Conservation (phyloP, 345 rosid species). For the Nasturtium officinale region DNA sequence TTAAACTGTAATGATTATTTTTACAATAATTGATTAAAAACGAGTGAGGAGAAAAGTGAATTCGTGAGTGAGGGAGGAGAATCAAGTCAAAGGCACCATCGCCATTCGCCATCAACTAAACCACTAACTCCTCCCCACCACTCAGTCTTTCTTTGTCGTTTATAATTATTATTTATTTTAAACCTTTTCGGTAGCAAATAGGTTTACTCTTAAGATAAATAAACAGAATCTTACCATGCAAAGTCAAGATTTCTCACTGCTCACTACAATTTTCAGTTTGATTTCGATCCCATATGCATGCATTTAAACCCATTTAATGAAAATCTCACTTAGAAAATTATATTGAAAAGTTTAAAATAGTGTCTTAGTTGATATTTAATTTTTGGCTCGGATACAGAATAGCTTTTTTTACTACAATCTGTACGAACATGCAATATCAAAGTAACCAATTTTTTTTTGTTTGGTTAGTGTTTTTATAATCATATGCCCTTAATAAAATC, state of each 20-base stretch:
- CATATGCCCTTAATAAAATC: background rate
- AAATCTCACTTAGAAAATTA: background rate
- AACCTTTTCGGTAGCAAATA: constrained; percentile 3
- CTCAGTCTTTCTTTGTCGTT: constrained; percentile 39
- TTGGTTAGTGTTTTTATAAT: background rate
- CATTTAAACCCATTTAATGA: background rate
- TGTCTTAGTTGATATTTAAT: background rate
- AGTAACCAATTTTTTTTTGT: background rate
- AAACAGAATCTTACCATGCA: background rate
- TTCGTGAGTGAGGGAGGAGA: constrained; percentile 24
- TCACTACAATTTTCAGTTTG: background rate
- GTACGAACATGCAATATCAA: background rate
- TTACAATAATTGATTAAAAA: constrained; percentile 4
- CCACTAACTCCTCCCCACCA: constrained; percentile 43
- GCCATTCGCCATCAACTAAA: constrained; percentile 38
- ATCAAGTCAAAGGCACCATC: constrained; percentile 44
- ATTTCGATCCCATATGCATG: background rate
- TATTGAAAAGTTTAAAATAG: background rate
- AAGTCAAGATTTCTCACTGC: background rate
- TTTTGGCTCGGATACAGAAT: background rate
- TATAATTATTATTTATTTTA: constrained; percentile 3
- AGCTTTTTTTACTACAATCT: background rate
- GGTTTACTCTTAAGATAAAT: background rate
- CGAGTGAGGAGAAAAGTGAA: constrained; percentile 18
- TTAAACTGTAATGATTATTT: constrained; percentile 1